Evolutionary conservation across 1,139 yeast genomes (phyloP).

Genomic region (Sugiyamaella pinicola): DNA sequence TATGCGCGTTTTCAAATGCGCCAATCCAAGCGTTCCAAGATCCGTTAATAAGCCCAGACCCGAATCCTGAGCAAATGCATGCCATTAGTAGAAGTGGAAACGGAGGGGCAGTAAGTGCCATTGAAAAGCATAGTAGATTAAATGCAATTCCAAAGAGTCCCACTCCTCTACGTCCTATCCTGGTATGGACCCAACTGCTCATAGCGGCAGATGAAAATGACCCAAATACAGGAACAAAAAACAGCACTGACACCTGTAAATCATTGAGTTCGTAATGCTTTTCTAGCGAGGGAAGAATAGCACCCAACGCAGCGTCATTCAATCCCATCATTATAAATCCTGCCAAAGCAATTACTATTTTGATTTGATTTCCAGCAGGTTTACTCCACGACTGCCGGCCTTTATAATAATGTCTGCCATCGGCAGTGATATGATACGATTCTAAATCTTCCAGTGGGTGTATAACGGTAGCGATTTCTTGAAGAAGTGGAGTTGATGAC

Average conservation of each 20-base stretch:
- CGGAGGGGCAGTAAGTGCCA: constrained; percentile 46
- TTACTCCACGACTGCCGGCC: constrained; percentile 29
- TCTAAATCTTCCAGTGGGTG: constrained; percentile 18
- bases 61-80: constrained; percentile 60
- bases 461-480: constrained; percentile 19
- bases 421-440: constrained; percentile 2
- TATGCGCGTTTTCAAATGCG: constrained; percentile 51
- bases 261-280: constrained; percentile 33
- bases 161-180: constrained; percentile 48
- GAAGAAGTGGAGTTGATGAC: constrained; percentile 22
- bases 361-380: constrained; percentile 28
- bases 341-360: constrained; percentile 34
- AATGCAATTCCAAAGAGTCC: constrained; percentile 45
- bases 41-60: constrained; percentile 55
- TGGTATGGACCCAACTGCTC: constrained; percentile 43
- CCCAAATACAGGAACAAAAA: constrained; percentile 38
- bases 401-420: constrained; percentile 18
- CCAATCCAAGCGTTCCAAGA: constrained; percentile 60
- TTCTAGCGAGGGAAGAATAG: constrained; percentile 51
- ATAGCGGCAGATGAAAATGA: constrained; percentile 42
- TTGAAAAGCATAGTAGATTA: constrained; percentile 45
- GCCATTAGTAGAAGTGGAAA: constrained; percentile 49
- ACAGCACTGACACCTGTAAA: constrained; percentile 28
- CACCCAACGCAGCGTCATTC: constrained; percentile 54
- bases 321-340: constrained; percentile 41